Base-by-base conservation (phyloP, 2,329 filamentous ascomycete species). In the Alternaria triticina region DNA sequence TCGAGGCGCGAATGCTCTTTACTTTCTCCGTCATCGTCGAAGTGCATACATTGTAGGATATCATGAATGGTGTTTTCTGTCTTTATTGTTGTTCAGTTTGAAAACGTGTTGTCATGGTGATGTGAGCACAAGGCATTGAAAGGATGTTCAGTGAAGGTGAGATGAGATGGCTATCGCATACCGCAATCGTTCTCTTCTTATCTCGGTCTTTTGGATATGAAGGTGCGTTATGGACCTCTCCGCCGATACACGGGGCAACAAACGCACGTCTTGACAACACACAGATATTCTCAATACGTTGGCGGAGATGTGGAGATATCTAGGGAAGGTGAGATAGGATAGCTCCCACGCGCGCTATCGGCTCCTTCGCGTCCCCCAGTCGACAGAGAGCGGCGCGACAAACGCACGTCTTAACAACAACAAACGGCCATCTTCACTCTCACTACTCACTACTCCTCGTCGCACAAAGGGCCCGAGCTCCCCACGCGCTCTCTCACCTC, bases 31-130 rank as follows among this genome's bases (percentile, higher is more conserved):
- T 57, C 56, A 40, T 40, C 36, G 36, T 40, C 36, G n/a, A 55
- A 56, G 60, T 68, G 67, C 67, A 69, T 66, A 61, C 55, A 64
- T 36, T 69, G 65, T 68, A 68, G 67, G 67, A 70, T 70, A 70
- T 64, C 60, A 70, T 61, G 64, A 61, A 64, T 36, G 61, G 57
- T 66, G 61, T 64, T 64, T 61, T 54, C 49, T 58, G 59, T 55
- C 36, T 45, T 40, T 13, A 28, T 44, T 1, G 23, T 3, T 1
- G 2, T 44, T 15, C 23, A 12, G 13, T n/a, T 45, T 4, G 10
- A 0, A 17, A 9, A 2, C 4, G 23, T 45, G 36, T 23, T 33
- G n/a, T 55, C 6, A 43, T 22, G 54, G 22, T 25, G 22, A 33
- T 54, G 28, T 5, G 20, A 27, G 22, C 9, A 22, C 33, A 9